Percentiles rank a stretch among this genome's conserved stretches.
Evolutionary conservation across 345 rosid species (phyloP).

Genomic region (Brassica juncea): DNA sequence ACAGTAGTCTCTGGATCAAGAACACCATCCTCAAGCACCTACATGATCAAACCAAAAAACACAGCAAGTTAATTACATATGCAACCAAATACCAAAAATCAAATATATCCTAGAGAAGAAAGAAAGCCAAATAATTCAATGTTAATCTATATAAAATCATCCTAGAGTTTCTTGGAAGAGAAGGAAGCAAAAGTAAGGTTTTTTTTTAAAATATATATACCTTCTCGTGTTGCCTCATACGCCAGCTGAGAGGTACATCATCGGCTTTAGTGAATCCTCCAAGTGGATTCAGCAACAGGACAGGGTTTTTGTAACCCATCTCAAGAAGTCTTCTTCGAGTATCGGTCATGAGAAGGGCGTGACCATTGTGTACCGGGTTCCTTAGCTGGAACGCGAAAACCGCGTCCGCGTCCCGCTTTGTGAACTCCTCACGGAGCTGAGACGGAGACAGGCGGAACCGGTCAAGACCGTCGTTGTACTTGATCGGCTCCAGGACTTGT

Average conservation of each 20-base stretch:
- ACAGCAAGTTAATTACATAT: neutral
- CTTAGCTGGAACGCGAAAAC: slow-evolving; percentile 47
- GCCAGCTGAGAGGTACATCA: slow-evolving; percentile 97
- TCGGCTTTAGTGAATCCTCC: slow-evolving; percentile 97
- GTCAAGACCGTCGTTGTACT: slow-evolving; percentile 85
- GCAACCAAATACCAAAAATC: neutral
- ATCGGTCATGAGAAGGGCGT: slow-evolving; percentile 3
- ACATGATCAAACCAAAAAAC: slow-evolving; percentile 13
- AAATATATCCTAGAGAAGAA: neutral
- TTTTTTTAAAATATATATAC: slow-evolving; percentile 32
- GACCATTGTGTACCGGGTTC: slow-evolving; percentile 51
- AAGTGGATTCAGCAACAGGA: slow-evolving; percentile 89
- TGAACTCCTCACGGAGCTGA: slow-evolving; percentile 75
- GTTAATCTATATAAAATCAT: neutral
- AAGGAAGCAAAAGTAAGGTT: slow-evolving; percentile 7
- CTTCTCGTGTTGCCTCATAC: slow-evolving; percentile 97
- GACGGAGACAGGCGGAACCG: slow-evolving; percentile 84
- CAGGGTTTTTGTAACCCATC: slow-evolving; percentile 90
- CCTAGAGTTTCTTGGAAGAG: slow-evolving; percentile 14
- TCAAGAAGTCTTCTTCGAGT: slow-evolving; percentile 85
- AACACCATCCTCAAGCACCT: slow-evolving; percentile 96
- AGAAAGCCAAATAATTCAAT: neutral
- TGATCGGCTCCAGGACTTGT: slow-evolving; percentile 83
- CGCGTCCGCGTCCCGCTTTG: slow-evolving; percentile 84
- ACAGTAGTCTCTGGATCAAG: slow-evolving; percentile 97